phyloP scores from a whole-genome alignment of 164 flowering plant genomes.

The Paratinospora sagittata region DNA sequence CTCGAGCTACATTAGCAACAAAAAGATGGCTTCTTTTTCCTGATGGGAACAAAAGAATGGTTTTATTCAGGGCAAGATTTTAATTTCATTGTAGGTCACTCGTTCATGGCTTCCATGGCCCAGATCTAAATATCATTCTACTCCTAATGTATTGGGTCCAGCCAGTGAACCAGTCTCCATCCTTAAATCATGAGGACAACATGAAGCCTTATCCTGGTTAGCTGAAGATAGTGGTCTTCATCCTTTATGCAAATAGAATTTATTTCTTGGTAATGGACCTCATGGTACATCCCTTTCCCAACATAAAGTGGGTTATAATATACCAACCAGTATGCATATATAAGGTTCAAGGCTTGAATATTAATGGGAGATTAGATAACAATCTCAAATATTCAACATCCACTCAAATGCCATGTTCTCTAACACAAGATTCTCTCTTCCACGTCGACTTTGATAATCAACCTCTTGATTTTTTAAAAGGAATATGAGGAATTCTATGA shows the following conservation, averaged over 20 bases:
- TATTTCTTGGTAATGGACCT: not conserved
- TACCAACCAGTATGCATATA: no score
- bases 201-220: not conserved
- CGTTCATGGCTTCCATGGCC: no score
- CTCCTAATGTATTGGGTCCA: no score
- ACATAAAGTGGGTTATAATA: no score
- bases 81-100: no score
- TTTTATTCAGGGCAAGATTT: no score
- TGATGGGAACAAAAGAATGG: no score
- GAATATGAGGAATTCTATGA: constrained; percentile 9
- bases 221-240: not conserved
- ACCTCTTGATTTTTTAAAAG: not conserved
- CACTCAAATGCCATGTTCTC: not conserved
- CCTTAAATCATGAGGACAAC: not conserved
- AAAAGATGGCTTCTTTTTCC: no score
- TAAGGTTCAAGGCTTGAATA: not conserved
- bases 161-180: no score
- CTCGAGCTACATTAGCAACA: no score
- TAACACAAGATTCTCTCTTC: not conserved
- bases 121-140: no score
- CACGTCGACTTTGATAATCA: not conserved
- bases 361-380: not conserved
- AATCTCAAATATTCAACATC: not conserved
- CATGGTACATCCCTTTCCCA: not conserved
- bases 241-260: not conserved